Percentiles rank a stretch among this genome's conserved stretches.
Evolutionary conservation across 1,284 basidiomycete species (phyloP).

Genomic region (Ceratobasidium sp.): DNA sequence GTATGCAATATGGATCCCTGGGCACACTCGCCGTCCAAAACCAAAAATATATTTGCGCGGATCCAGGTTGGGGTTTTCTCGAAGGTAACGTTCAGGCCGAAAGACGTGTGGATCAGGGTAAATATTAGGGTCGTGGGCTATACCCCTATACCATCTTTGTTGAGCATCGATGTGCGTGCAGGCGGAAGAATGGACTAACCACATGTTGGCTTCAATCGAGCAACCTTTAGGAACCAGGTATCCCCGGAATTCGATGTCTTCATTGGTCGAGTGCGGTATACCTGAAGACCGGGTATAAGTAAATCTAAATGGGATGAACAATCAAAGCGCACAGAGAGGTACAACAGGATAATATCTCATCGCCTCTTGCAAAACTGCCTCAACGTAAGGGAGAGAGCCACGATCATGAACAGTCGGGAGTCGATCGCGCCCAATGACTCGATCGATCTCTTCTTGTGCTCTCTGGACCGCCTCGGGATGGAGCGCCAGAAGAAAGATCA

Average conservation of each 20-base stretch:
- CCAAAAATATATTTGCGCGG: conserved; percentile 33
- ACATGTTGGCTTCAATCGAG: conserved; percentile 21
- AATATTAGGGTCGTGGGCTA: conserved; percentile 38
- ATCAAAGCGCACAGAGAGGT: conserved; percentile 2
- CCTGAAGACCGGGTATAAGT: neutral
- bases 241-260: conserved; percentile 20
- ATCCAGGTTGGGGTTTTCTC: conserved; percentile 25
- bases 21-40: conserved; percentile 36
- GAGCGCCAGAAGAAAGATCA: conserved; percentile 38
- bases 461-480: conserved; percentile 38
- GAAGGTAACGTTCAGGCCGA: conserved; percentile 35
- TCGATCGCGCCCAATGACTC: conserved; percentile 31
- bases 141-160: conserved; percentile 10
- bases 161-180: neutral
- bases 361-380: conserved; percentile 48
- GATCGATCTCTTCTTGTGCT: conserved; percentile 37
- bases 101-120: conserved; percentile 38
- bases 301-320: neutral
- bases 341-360: conserved; percentile 15
- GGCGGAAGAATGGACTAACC: neutral
- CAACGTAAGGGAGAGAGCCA: conserved; percentile 23
- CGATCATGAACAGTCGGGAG: conserved; percentile 29
- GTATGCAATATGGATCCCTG: conserved; percentile 41
- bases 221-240: conserved; percentile 19
- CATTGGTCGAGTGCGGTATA: neutral